phyloP scores from a whole-genome alignment of 2,329 filamentous ascomycete species.

The Pezicula rhizophila region DNA sequence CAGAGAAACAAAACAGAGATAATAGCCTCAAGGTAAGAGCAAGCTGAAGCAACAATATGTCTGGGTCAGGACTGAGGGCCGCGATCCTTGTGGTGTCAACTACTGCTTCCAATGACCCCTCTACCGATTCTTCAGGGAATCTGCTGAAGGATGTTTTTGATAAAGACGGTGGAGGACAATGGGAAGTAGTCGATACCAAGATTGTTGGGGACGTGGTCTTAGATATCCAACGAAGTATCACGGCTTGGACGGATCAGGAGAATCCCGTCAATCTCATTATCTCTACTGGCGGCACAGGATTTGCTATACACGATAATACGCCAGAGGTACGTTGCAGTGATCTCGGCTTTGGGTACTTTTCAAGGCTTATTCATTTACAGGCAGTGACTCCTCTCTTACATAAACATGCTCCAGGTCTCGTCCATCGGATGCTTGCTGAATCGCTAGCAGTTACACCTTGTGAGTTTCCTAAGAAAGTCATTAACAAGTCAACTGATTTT shows the following conservation, averaged over 20 bases:
- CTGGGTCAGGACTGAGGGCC: constrained; percentile 49
- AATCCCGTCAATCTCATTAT: constrained; percentile 68
- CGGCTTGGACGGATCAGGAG: constrained; percentile 64
- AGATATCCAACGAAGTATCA: constrained; percentile 70
- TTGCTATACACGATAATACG: constrained; percentile 77
- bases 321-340: constrained; percentile 61
- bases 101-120: constrained; percentile 74
- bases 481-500: constrained; percentile 15
- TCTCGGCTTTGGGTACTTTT: constrained; percentile 2
- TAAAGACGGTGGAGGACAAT: constrained; percentile 60
- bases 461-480: constrained; percentile 37
- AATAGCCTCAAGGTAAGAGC: no score
- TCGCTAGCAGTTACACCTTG: constrained; percentile 86
- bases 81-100: constrained; percentile 87
- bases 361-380: constrained; percentile 34
- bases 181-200: constrained; percentile 60
- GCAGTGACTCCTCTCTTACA: constrained; percentile 75
- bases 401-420: constrained; percentile 79
- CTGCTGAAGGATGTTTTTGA: constrained; percentile 65
- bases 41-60: no score
- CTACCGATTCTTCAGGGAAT: constrained; percentile 67
- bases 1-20: no score
- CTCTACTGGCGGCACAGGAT: constrained; percentile 90
- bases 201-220: constrained; percentile 75
- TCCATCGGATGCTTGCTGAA: constrained; percentile 89